Conservation (phyloP, 345 rosid genomes). For the Populus simonii region DNA sequence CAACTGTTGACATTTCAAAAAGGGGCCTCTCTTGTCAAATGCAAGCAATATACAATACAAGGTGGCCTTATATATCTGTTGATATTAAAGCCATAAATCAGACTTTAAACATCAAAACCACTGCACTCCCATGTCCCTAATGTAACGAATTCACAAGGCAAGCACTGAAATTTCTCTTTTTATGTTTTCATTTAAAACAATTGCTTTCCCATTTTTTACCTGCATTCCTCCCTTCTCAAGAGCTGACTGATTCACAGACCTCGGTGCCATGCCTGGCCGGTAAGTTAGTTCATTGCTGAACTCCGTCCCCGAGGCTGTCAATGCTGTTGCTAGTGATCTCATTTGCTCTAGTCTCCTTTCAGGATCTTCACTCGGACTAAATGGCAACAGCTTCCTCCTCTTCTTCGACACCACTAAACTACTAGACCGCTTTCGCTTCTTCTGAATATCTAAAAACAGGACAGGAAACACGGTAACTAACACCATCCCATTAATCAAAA, state of each 20-base stretch:
- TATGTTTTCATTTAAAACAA: neutral
- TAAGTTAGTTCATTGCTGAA: conserved; percentile 27
- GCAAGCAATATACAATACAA: neutral
- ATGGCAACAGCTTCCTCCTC: conserved; percentile 25
- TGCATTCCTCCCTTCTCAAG: conserved; percentile 36
- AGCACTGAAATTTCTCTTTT: neutral
- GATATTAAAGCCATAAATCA: neutral
- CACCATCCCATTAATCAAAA: neutral
- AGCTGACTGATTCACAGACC: conserved; percentile 21
- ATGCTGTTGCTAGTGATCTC: conserved; percentile 31
- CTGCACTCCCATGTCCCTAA: neutral
- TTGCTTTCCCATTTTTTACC: conserved; percentile 7
- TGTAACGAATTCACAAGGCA: neutral
- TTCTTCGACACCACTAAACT: conserved; percentile 22
- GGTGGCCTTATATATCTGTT: too few relatives aligned
- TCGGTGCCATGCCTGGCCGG: conserved; percentile 21
- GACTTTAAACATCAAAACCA: neutral
- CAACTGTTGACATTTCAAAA: neutral
- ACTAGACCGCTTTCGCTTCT: conserved; percentile 22
- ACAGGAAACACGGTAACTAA: neutral
- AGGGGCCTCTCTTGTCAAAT: neutral
- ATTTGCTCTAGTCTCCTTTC: conserved; percentile 22
- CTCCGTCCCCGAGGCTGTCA: conserved; percentile 21
- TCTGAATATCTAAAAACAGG: conserved; percentile 2
- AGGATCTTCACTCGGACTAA: conserved; percentile 25